Evolutionary conservation across 306 rosid genomes (phyloP), one percentile per base, ranked within the genome.

Genomic region (Citrullus colocynthis): DNA sequence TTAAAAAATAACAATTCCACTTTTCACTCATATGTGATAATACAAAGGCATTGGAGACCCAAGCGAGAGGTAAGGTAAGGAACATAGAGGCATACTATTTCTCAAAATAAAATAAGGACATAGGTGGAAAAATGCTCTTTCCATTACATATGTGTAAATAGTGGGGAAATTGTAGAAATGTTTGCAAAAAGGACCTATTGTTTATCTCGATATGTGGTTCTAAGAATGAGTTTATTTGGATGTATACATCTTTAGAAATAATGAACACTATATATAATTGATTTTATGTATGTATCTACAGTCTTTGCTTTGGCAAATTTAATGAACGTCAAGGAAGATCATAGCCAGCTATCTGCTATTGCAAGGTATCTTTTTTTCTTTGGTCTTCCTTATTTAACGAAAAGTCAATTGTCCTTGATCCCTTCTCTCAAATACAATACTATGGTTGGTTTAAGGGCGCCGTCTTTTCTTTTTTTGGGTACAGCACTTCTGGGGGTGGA

Each of bases 221-320:
- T 60, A 37, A 58, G 4, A 6, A 60, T 60, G 18, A 10, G 49
- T 65, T 39, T 20, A 21, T 21, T 41, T 69, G 37, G n/a, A 15
- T 18, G 44, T 67, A 6, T 42, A 21, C 11, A 66, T 66, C 12
- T 42, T 69, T 11, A 5, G n/a, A 69, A 44, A 44, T 69, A 44
- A 4, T 62, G 20, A 36, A 6, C 44, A 61, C n/a, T 7, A 9
- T 65, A 8, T 37, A 18, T 41, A 60, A 73, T 44, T 78, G 48
- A 56, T 81, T 64, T 74, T 24, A 65, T 41, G 37, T 20, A 14
- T 65, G 30, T 44, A 64, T 82, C 65, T 85, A 80, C 91, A 95
- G 99, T 90, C 88, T 95, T 89, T 87, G 81, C 99, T 63, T 93
- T 95, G 20, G 93, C 91, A 57, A 95, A 92, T 95, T 84, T 92